These are phyloP conservation scores for Colletotrichum gloeosporioides DNA, from an alignment of 2,329 filamentous ascomycete species.

Conservation along the genomic window DNA sequence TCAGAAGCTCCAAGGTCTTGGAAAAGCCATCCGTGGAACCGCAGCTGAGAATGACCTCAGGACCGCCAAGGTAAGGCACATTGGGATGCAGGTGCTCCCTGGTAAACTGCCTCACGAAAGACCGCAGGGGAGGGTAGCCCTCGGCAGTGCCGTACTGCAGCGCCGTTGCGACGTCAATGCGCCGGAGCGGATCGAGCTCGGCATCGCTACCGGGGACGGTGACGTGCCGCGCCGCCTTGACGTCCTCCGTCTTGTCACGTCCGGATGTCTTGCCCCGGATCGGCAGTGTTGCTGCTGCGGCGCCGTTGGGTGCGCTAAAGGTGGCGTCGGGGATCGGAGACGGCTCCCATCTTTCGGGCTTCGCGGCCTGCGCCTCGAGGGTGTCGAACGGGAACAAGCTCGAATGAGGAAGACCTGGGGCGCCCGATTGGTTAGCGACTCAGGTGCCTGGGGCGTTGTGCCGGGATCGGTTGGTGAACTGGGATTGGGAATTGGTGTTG, in stretches of 20 bases:
- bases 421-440: not conserved
- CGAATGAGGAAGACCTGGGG: conserved; percentile 76
- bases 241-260: not conserved
- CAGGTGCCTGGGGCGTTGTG: not conserved
- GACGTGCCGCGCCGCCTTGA: conserved; percentile 55
- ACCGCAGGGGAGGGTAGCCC: conserved; percentile 80
- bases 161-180: conserved; percentile 81
- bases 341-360: conserved; percentile 75
- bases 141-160: conserved; percentile 87
- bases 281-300: conserved; percentile 30
- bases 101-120: conserved; percentile 81
- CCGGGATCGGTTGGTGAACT: not conserved
- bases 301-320: conserved; percentile 40
- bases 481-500: not conserved
- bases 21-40: conserved; percentile 86
- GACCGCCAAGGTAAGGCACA: conserved; percentile 77
- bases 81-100: conserved; percentile 80
- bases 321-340: conserved; percentile 55
- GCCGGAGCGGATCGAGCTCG: conserved; percentile 64
- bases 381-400: conserved; percentile 91
- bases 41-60: conserved; percentile 79
- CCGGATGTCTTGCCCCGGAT: not conserved
- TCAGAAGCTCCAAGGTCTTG: conserved; percentile 79
- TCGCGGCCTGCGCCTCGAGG: conserved; percentile 80
- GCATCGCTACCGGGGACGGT: conserved; percentile 69